Evolutionary conservation across 192 early-diverging fungal species (phyloP).

Genomic region (Coemansia sp.): DNA sequence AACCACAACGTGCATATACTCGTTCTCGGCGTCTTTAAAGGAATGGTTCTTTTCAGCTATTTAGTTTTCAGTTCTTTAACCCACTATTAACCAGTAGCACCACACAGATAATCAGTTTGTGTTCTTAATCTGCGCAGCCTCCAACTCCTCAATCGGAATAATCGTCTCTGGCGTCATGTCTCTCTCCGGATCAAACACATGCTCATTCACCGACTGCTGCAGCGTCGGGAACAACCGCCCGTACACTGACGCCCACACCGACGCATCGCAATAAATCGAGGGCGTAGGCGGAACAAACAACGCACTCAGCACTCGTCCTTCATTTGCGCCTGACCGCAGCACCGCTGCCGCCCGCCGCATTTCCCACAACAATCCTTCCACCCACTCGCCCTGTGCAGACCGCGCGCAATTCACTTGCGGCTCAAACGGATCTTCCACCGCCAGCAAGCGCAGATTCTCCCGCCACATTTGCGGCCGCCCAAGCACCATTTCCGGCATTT

Average conservation of each 20-base stretch:
- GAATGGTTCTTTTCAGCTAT: too few relatives aligned
- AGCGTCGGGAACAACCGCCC: slow-evolving; percentile 1
- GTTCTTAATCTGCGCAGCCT: neutral
- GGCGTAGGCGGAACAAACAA: slow-evolving; percentile 20
- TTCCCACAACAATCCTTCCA: slow-evolving; percentile 46
- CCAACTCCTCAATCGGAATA: slow-evolving; percentile 5
- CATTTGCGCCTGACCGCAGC: neutral
- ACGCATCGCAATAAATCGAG: slow-evolving; percentile 10
- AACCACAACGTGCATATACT: too few relatives aligned
- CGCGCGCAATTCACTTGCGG: slow-evolving; percentile 28
- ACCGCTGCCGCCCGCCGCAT: slow-evolving; percentile 42
- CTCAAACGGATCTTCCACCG: slow-evolving; percentile 49
- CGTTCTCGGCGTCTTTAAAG: too few relatives aligned
- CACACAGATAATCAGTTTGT: too few relatives aligned
- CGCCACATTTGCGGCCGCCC: slow-evolving; percentile 21
- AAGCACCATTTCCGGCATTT: neutral
- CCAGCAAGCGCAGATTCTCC: slow-evolving; percentile 22
- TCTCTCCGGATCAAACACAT: neutral
- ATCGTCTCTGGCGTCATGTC: neutral
- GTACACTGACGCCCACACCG: slow-evolving; percentile 29
- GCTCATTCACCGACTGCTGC: neutral
- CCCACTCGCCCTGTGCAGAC: slow-evolving; percentile 40
- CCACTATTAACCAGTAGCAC: too few relatives aligned
- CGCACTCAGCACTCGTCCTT: too few relatives aligned
- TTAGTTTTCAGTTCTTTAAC: too few relatives aligned